Base-by-base conservation (phyloP, 2,329 filamentous ascomycete species). In the Botrytis pseudocinerea region DNA sequence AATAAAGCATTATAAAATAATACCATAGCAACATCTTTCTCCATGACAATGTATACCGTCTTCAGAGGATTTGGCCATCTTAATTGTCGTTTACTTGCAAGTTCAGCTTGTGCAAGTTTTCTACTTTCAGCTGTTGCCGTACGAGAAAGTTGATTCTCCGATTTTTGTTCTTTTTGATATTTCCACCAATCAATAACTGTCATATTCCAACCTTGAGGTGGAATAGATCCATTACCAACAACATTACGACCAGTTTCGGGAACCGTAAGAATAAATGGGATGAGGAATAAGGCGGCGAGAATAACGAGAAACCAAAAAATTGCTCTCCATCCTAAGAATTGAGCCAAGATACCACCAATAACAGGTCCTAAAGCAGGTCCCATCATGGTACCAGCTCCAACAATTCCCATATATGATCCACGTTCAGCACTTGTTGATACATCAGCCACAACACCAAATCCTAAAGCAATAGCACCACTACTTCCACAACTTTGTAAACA, bases 371-470 rank as follows among this genome's bases (percentile, higher is more conserved):
- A 74, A 0, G 85, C 83, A 9, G 85, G 85, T 0, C 83, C 85
- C 32, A 86, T 79, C 78, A 80, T 80, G n/a, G 77, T 78, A 66
- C 76, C 89, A 87, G 80, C 92, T 87, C 38, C 88, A n/a, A 90
- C 88, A 74, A 90, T 87, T 69, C 89, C 92, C 83, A 95, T 91
- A 78, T 92, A 95, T 72, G 86, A 88, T 4, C 93, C 93, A 77
- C 93, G 85, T 80, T 95, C 91, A 0, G 88, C 86, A 63, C 87
- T 89, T 0, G 91, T 89, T 0, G 90, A 86, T 8, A 94, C 86
- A 77, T 96, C 93, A 0, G 91, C 90, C 22, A 95, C 87, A 2
- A 94, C 89, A 2, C 90, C 93, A 74, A 87, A 91, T 0, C 88
- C 89, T 1, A 96, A 84, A 0, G 92, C 90, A n/a, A 94, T 84